phyloP scores from a whole-genome alignment of 2,329 filamentous ascomycete genomes.

The Scedosporium aurantiacum region DNA sequence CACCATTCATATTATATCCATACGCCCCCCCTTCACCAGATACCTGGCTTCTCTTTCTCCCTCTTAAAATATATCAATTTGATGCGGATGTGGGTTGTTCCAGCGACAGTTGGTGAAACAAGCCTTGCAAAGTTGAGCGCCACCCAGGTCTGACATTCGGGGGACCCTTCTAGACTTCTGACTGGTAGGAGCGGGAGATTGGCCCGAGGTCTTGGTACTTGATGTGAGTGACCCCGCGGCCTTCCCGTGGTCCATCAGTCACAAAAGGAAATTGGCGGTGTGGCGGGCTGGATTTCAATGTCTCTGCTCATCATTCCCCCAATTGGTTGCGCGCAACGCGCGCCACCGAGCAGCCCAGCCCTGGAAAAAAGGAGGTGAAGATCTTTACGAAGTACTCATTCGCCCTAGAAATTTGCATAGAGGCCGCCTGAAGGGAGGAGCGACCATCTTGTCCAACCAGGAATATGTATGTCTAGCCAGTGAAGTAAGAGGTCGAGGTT shows the following conservation, averaged over 20 bases:
- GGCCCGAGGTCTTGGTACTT: not conserved
- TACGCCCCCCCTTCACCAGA: too few relatives aligned
- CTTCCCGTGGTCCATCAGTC: not conserved
- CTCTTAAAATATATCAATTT: too few relatives aligned
- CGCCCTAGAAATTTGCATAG: not conserved
- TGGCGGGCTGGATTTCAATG: not conserved
- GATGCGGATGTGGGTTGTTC: not conserved
- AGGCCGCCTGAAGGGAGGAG: not conserved
- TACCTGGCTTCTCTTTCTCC: too few relatives aligned
- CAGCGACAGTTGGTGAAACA: not conserved
- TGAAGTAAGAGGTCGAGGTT: not conserved
- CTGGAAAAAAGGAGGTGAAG: not conserved
- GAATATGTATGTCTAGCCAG: too few relatives aligned
- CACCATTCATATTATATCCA: too few relatives aligned
- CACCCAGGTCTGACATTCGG: not conserved
- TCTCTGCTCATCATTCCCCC: not conserved
- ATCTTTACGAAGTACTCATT: not conserved
- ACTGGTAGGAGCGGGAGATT: not conserved
- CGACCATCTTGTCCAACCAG: too few relatives aligned
- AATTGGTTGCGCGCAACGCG: not conserved
- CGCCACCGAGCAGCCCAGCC: not conserved
- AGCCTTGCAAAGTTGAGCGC: not conserved
- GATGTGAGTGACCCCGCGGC: not conserved
- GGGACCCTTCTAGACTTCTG: not conserved
- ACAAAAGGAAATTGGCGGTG: not conserved